These are phyloP conservation scores for Simmondsia chinensis DNA, from an alignment of 148 eudicot genomes.

Conservation along the genomic window DNA sequence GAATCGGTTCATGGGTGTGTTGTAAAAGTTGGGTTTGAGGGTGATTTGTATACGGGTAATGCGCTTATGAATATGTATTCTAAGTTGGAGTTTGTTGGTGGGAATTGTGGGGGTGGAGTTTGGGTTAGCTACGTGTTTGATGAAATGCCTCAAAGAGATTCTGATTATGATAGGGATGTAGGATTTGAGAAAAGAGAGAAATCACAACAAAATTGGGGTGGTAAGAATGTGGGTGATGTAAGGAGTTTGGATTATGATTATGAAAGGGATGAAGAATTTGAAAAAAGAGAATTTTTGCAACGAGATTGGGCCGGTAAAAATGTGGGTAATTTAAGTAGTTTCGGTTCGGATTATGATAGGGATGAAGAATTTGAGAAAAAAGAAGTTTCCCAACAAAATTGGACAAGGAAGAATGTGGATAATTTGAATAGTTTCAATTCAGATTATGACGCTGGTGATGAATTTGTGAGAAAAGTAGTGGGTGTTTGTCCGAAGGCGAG, in stretches of 20 bases:
- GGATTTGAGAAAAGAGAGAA: no score
- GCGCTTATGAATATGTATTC: constrained; percentile 83
- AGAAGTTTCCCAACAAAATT: no score
- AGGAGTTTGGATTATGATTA: no score
- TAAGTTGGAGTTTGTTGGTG: constrained; percentile 35
- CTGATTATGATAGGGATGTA: neutral
- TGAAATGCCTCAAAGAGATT: constrained; percentile 23
- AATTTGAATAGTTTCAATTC: neutral
- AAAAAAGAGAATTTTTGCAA: no score
- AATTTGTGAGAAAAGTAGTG: constrained; percentile 1
- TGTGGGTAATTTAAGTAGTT: neutral
- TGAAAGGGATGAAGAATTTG: no score
- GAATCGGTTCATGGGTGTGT: constrained; percentile 54
- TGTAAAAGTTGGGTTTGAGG: constrained; percentile 45
- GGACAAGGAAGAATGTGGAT: neutral
- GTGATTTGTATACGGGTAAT: constrained; percentile 61
- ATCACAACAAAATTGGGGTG: no score
- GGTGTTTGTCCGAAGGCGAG: constrained; percentile 12
- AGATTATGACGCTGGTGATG: constrained; percentile 1
- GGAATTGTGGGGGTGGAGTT: neutral
- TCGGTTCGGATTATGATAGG: neutral
- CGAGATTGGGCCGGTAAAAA: neutral
- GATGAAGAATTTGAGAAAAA: no score
- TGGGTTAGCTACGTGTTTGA: constrained; percentile 34
- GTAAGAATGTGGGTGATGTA: neutral